These are phyloP conservation scores for Gilbertella persicaria DNA, from an alignment of 371 early-diverging fungal genomes.

Conservation along the genomic window DNA sequence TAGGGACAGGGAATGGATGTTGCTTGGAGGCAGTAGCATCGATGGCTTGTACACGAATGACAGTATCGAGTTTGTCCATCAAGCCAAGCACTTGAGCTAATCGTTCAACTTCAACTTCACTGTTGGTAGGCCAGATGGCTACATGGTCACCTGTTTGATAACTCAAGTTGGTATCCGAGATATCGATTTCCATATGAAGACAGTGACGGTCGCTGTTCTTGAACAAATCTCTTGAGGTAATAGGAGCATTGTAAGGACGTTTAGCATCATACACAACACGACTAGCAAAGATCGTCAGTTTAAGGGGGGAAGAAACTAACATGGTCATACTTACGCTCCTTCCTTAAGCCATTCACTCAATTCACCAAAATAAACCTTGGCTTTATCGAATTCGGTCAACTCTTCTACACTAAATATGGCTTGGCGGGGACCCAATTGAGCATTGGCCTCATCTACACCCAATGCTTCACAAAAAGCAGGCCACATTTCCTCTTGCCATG, in stretches of 20 bases:
- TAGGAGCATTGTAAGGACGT: constrained; percentile 75
- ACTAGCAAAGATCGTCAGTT: constrained; percentile 17
- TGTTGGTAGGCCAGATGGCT: constrained; percentile 91
- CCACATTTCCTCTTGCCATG: constrained; percentile 90
- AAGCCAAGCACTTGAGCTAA: constrained; percentile 68
- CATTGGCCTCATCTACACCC: constrained; percentile 62
- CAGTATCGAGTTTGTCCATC: constrained; percentile 64
- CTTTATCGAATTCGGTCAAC: constrained; percentile 33
- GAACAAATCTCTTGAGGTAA: constrained; percentile 71
- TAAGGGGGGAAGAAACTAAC: no score
- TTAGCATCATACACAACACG: constrained; percentile 69
- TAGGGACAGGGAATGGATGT: constrained; percentile 86
- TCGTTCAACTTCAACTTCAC: constrained; percentile 70
- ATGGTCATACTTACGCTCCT: constrained; percentile 23
- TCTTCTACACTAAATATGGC: constrained; percentile 51
- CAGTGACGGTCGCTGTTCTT: constrained; percentile 75
- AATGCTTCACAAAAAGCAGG: constrained; percentile 74
- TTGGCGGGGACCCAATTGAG: constrained; percentile 38
- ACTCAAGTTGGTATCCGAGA: constrained; percentile 71
- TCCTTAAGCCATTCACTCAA: constrained; percentile 41
- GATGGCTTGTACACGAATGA: constrained; percentile 59
- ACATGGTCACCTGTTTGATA: constrained; percentile 96
- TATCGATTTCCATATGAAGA: constrained; percentile 91
- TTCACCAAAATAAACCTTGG: constrained; percentile 64
- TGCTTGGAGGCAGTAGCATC: constrained; percentile 74